Base-by-base conservation (phyloP, 2,329 filamentous ascomycete species). In the Acrocalymma vagum region DNA sequence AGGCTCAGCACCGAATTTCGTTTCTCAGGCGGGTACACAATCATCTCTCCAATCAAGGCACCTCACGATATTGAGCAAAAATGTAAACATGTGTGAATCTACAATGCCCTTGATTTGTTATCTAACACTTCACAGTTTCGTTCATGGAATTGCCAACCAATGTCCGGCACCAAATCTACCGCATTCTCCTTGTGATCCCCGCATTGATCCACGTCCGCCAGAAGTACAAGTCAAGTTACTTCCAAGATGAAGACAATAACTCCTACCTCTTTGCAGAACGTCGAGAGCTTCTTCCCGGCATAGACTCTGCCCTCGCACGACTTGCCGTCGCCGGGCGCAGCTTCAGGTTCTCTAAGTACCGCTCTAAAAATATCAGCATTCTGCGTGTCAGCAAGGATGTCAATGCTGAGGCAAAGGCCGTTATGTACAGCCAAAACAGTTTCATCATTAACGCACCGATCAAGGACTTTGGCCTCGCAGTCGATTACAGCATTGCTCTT, bases 361-460 rank as follows among this genome's bases (percentile, higher is more conserved):
- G 16, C 3, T 38, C 25, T 28, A 48, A 34, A 7, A 65, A 63
- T 30, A 34, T 50, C 16, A 36, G 35, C 29, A 62, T 75, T 17
- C 61, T 76, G 6, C 51, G 63, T 10, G 53, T 51, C 6, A 71
- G 53, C 47, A 69, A 68, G 30, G 58, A 69, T 9, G 50, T 76
- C 37, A 64, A 71, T 53, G 55, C 60, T 37, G 72, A 76, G 55
- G 63, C 72, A 6, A 67, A 64, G n/a, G 55, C 55, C 5, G 52
- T 74, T 11, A 58, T 76, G 11, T 75, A 75, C 51, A 59, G 62
- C 30, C 60, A 62, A 17, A 75, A 75, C 41, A 42, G 45, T 13
- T 73, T 75, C 51, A 60, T 60, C 1, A 46, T 67, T 28, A 25
- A 44, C 20, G 55, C 52, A 25, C 52, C 58, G 0, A 59, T 37